These are phyloP conservation scores for Sordariomycetes sp. DNA, from an alignment of 2,329 filamentous ascomycete genomes.

Conservation along the genomic window DNA sequence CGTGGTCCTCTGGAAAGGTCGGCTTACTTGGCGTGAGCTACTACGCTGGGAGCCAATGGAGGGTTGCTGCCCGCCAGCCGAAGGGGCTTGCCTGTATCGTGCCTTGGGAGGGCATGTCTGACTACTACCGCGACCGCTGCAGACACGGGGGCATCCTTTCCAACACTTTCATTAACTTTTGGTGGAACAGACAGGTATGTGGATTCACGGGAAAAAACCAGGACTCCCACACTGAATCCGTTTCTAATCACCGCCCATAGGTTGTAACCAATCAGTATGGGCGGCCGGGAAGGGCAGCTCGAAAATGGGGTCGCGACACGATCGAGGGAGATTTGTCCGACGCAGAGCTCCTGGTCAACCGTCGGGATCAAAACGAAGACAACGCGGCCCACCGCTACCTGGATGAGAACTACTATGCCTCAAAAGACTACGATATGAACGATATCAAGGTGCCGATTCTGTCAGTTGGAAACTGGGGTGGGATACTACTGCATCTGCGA, in stretches of 20 bases:
- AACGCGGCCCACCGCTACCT: conserved; percentile 30
- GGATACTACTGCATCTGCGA: conserved; percentile 56
- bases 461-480: conserved; percentile 61
- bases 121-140: conserved; percentile 45
- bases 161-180: conserved; percentile 48
- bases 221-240: background rate
- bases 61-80: conserved; percentile 30
- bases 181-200: conserved; percentile 44
- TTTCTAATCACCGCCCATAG: too few relatives aligned
- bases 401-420: conserved; percentile 30
- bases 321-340: conserved; percentile 46
- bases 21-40: conserved; percentile 35
- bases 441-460: conserved; percentile 54
- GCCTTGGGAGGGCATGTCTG: conserved; percentile 42
- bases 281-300: conserved; percentile 14
- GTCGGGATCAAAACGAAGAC: conserved; percentile 34
- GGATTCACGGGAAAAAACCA: background rate
- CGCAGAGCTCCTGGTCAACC: conserved; percentile 31
- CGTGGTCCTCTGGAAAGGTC: conserved; percentile 34
- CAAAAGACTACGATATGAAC: conserved; percentile 53
- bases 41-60: conserved; percentile 32
- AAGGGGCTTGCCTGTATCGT: conserved; percentile 33
- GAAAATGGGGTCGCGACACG: conserved; percentile 37
- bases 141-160: conserved; percentile 52
- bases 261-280: conserved; percentile 61